A percentile compares a stretch with the other conserved stretches of the same genome.
Conservation (phyloP, 2,329 filamentous ascomycete species). For the Gnomoniopsis smithogilvyi region DNA sequence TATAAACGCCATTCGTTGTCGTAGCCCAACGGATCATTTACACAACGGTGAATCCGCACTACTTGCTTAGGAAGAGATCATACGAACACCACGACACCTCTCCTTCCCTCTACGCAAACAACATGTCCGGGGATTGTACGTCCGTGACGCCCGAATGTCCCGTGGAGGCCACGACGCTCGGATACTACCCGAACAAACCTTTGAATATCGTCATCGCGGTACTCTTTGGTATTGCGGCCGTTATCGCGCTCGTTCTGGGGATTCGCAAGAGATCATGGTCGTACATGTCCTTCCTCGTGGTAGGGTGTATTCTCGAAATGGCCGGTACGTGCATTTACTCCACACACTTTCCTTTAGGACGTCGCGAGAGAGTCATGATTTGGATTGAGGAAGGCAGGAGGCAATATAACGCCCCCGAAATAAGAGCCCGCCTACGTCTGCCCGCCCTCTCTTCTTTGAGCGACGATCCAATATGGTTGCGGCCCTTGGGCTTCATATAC, state of each 20-base stretch:
- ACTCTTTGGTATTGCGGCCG: slow-evolving; percentile 42
- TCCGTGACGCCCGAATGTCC: slow-evolving; percentile 43
- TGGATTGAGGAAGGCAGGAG: no score
- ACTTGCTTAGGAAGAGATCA: no score
- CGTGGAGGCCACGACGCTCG: slow-evolving; percentile 49
- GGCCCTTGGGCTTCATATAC: no score
- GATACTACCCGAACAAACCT: slow-evolving; percentile 55
- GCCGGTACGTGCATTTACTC: slow-evolving; percentile 37
- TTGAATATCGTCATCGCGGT: slow-evolving; percentile 53
- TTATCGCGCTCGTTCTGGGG: slow-evolving; percentile 41
- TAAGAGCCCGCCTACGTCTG: no score
- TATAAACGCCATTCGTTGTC: not conserved
- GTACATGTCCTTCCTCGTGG: slow-evolving; percentile 45
- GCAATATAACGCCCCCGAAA: no score
- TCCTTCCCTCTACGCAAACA: not conserved
- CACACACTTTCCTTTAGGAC: not conserved
- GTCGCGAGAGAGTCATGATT: not conserved
- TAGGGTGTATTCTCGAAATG: slow-evolving; percentile 49
- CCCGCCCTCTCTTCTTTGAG: no score
- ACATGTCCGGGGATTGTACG: slow-evolving; percentile 30
- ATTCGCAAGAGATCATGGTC: slow-evolving; percentile 53
- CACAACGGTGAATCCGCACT: no score
- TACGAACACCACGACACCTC: no score
- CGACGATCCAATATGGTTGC: no score
- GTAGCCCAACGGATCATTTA: no score